Evolutionary conservation across 78 protist genomes (phyloP), one percentile per base, ranked within the genome.

Genomic region (Parvularia atlantis): DNA sequence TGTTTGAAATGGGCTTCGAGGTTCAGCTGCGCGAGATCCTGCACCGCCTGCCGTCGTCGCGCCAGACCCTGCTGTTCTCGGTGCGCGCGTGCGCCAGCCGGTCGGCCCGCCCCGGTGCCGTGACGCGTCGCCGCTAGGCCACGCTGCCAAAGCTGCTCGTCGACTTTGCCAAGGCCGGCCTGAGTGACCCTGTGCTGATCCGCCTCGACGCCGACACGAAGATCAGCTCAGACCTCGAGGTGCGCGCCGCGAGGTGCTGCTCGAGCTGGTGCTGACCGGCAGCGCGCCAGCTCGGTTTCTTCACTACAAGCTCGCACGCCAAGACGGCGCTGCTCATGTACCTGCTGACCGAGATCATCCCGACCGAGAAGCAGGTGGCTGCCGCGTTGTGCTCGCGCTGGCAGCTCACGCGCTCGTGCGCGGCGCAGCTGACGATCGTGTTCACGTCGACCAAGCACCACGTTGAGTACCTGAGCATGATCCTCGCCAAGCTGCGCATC

Each of bases 1-100:
- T 97, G 33, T 97, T 97, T 77, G 99, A 97, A 75, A 85, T 91
- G 93, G 97, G 98, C 35, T 90, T 97, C 61, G 89, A 68, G 14
- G 76, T 75, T 36, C 98, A 95, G 79, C 0, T 95, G 33, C 44
- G n/a, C 5, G 95, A 85, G 46, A 86, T 96, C 62, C 10, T 84
- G 14, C 30, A 63, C 37, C 74, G 80, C 11, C 66, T 93, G 36
- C 63, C 91, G 0, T 78, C 73, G 4, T 46, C 58, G 30, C 61
- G 93, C 10, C 99, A 97, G 73, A 91, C 96, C 5, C 31, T 75
- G 20, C 80, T 95, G 44, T 91, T 94, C 71, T 86, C 95, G 5
- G n/a, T n/a, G n/a, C n/a, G n/a, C n/a, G n/a, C n/a, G n/a, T n/a
- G n/a, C n/a, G n/a, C n/a, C n/a, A n/a, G n/a, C n/a, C n/a, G n/a